Conservation (phyloP, 148 eudicot genomes). For the Vaccinium corymbosum region DNA sequence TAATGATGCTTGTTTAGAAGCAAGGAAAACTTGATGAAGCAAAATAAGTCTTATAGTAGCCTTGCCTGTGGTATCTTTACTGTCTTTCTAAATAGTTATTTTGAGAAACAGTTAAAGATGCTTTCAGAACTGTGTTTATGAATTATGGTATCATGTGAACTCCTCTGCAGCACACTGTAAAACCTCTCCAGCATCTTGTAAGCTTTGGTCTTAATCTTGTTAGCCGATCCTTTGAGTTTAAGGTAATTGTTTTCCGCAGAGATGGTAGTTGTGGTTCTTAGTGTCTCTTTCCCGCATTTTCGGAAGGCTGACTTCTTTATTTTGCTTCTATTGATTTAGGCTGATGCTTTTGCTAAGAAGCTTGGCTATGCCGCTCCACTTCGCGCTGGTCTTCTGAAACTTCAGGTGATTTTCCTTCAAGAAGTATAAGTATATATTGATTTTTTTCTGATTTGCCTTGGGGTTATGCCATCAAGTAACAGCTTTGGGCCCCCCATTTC, state of each 20-base stretch:
- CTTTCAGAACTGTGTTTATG: neutral
- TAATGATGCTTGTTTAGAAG: neutral
- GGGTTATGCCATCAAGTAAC: neutral
- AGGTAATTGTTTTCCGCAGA: slow-evolving; percentile 45
- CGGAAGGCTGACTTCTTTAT: neutral
- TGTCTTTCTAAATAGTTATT: neutral
- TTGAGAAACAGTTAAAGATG: neutral
- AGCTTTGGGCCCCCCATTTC: neutral
- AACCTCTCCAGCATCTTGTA: slow-evolving; percentile 90
- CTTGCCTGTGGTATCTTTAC: neutral
- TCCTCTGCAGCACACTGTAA: slow-evolving; percentile 81
- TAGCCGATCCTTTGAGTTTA: slow-evolving; percentile 93
- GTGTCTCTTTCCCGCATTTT: neutral
- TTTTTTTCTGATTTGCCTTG: neutral
- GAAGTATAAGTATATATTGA: no score
- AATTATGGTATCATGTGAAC: neutral
- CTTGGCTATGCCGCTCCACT: slow-evolving; percentile 76
- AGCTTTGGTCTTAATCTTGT: slow-evolving; percentile 91
- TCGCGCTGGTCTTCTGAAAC: slow-evolving; percentile 83
- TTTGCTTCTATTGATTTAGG: slow-evolving; percentile 35
- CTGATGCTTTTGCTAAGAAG: slow-evolving; percentile 97
- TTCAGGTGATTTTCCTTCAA: slow-evolving; percentile 55
- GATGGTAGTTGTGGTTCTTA: neutral
- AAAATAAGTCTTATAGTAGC: neutral
- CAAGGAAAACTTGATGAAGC: neutral